These are phyloP conservation scores for Mesembryanthemum crystallinum DNA, from an alignment of 148 eudicot species.

Conservation along the genomic window DNA sequence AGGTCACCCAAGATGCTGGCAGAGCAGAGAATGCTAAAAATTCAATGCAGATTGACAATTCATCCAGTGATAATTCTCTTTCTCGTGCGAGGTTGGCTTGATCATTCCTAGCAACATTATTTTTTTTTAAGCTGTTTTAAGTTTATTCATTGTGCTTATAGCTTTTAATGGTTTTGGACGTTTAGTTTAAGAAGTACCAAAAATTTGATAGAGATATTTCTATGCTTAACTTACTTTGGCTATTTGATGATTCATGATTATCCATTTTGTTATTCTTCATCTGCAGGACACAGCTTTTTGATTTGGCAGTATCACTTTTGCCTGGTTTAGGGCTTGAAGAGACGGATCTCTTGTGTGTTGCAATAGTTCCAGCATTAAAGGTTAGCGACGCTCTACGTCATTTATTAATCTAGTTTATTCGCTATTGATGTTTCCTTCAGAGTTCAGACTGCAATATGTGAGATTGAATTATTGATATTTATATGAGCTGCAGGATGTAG, in stretches of 20 bases:
- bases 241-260: not conserved
- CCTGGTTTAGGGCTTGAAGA: constrained; percentile 73
- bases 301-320: constrained; percentile 75
- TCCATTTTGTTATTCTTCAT: constrained; percentile 18
- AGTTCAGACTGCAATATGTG: not conserved
- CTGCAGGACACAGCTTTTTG: constrained; percentile 70
- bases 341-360: constrained; percentile 53
- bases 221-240: not conserved
- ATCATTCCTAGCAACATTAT: not conserved
- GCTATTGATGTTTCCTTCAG: not conserved
- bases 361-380: constrained; percentile 62
- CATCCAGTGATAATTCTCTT: constrained; percentile 39
- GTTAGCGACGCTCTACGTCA: constrained; percentile 34
- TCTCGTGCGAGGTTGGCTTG: constrained; percentile 55
- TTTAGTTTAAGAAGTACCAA: not conserved
- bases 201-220: not conserved
- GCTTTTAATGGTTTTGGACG: no score
- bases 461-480: not conserved
- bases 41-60: constrained; percentile 66
- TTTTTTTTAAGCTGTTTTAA: not conserved
- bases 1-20: constrained; percentile 52
- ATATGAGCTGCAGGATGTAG: constrained; percentile 53
- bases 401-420: constrained; percentile 5
- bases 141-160: not conserved
- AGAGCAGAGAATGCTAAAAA: constrained; percentile 29